Conservation (phyloP, 1,284 basidiomycete genomes). For the Papiliotrema nemorosa region DNA sequence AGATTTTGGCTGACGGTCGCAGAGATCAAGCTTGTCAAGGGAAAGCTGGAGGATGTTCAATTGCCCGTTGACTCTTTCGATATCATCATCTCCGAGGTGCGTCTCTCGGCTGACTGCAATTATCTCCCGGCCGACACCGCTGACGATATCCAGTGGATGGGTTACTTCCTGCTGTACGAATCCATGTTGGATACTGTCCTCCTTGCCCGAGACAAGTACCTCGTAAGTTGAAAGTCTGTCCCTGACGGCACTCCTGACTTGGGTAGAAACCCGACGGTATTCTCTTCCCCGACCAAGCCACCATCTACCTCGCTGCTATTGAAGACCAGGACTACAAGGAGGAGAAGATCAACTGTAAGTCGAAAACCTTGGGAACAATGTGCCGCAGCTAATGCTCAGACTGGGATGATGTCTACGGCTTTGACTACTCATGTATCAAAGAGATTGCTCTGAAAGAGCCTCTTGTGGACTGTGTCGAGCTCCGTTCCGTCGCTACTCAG, state of each 20-base stretch:
- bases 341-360: conserved; percentile 96
- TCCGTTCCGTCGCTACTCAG: conserved; percentile 86
- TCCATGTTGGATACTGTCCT: conserved; percentile 99
- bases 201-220: conserved; percentile 92
- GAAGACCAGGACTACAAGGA: conserved; percentile 99
- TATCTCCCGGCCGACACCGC: no score
- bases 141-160: conserved; percentile 46
- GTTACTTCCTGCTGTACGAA: conserved; percentile 74
- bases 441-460: conserved; percentile 96
- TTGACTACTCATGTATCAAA: conserved; percentile 99
- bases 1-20: conserved; percentile 11
- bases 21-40: conserved; percentile 95
- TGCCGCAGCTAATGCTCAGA: conserved; percentile 55
- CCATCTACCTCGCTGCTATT: conserved; percentile 91
- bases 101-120: no score
- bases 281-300: conserved; percentile 95
- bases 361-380: neutral
- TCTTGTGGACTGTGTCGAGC: conserved; percentile 94
- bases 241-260: neutral
- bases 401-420: conserved; percentile 99
- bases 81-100: conserved; percentile 94
- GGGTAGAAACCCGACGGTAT: conserved; percentile 69
- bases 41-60: conserved; percentile 90
- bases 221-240: conserved; percentile 48
- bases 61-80: conserved; percentile 86